Base-by-base conservation (phyloP, 257 asterid species). In the Striga asiatica region DNA sequence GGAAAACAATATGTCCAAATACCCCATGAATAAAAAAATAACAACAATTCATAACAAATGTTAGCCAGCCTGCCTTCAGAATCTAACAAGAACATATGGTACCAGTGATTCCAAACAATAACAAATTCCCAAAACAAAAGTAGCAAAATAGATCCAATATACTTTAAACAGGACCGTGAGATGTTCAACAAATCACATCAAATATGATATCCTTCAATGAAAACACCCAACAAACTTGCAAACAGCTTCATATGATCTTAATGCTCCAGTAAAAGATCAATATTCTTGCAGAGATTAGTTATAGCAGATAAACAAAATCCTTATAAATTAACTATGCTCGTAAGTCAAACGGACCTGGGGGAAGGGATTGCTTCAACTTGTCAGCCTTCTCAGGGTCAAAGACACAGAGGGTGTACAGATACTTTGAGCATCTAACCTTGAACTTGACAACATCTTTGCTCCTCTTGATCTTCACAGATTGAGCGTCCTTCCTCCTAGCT, bases 401-500 rank as follows among this genome's bases (percentile, higher is more conserved):
- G 52, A 78, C 81, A 54, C 79, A 74, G 14, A 74, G 84, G 6
- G 84, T 74, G 69, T 78, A 74, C 3, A 78, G 62, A 68, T 78
- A 78, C 74, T 78, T 74, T 0, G 81, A 78, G 74, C 84, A 78
- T 65, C 84, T 53, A 67, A 77, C 83, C 70, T 77, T 77, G 69
- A 77, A 77, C 67, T 77, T 77, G 20, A 77, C 84, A 2, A 54
- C 81, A 51, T 75, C 84, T 29, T 75, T 78, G 73, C 77, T 75
- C 35, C 38, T 74, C 79, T 78, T 78, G 53, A 78, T 78, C 57
- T 69, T 78, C 66, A 78, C 78, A 0, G 81, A 58, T 0, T 69
- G 79, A 0, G 84, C 84, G 66, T 78, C 84, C 77, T 74, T 74
- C 71, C 84, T 74, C 39, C 84, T 76, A 4, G 84, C 81, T 1